Percentiles rank a stretch among this genome's conserved stretches.
These are phyloP conservation scores for Aquilaria agallochum DNA, from an alignment of 441 rosid species.

Conservation along the genomic window DNA sequence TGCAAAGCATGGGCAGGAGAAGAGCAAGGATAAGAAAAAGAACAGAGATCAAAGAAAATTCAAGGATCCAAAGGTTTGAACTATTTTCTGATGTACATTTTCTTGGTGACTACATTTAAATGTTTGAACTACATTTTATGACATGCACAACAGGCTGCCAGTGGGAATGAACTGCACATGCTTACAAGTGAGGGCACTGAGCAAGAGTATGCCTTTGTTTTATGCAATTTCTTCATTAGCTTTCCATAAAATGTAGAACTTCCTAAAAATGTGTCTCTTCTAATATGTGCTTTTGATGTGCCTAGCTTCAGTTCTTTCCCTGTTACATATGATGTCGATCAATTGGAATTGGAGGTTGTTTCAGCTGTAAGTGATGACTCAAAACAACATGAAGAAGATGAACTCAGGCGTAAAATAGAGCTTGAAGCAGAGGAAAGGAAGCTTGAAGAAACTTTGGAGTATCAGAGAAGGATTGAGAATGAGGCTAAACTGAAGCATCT, in stretches of 20 bases:
- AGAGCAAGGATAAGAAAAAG: slow-evolving; percentile 85
- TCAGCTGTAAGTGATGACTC: slow-evolving; percentile 39
- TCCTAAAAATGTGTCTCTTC: slow-evolving; percentile 8
- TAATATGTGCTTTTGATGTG: slow-evolving; percentile 9
- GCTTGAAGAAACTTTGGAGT: slow-evolving; percentile 82
- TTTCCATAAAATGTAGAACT: slow-evolving; percentile 9
- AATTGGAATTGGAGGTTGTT: slow-evolving; percentile 41
- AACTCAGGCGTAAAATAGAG: slow-evolving; percentile 64
- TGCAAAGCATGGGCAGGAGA: slow-evolving; percentile 62
- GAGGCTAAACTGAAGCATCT: slow-evolving; percentile 90
- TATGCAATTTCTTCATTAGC: slow-evolving; percentile 8
- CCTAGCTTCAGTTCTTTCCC: slow-evolving; percentile 55
- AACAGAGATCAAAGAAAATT: slow-evolving; percentile 60
- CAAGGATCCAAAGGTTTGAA: slow-evolving; percentile 73
- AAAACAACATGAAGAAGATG: slow-evolving; percentile 63
- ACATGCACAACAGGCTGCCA: slow-evolving; percentile 35
- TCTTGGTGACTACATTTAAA: slow-evolving; percentile 8
- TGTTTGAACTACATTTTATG: background rate
- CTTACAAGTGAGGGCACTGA: slow-evolving; percentile 43
- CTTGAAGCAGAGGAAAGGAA: slow-evolving; percentile 88
- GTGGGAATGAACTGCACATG: slow-evolving; percentile 40
- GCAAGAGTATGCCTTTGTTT: slow-evolving; percentile 41
- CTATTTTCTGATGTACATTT: slow-evolving; percentile 4
- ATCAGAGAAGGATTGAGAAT: slow-evolving; percentile 87
- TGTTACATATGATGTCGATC: slow-evolving; percentile 49